Evolutionary conservation across 2,329 filamentous ascomycete genomes (phyloP), one percentile per base, ranked within the genome.

Genomic region (Xylariaceae sp.): DNA sequence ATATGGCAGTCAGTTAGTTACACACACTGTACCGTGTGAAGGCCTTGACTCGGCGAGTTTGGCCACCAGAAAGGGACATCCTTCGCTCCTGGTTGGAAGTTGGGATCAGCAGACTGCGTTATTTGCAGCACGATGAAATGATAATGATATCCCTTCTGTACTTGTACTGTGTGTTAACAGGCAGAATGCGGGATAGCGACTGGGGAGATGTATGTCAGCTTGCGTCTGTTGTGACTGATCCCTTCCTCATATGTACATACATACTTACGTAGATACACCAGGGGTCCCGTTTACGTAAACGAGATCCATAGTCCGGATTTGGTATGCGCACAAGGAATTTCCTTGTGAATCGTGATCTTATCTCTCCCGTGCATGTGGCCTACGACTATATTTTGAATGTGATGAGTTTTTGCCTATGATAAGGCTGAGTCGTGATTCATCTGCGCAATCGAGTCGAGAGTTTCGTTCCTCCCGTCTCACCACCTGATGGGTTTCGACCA

Each of bases 81-180:
- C 36, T 29, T 40, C 32, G 26, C 19, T 15, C n/a, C 5, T 3
- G 15, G 11, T 27, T n/a, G 23, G 37, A 46, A 31, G 44, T 46
- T 44, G 37, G 38, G 44, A 46, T 46, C 44, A 36, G 17, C 37
- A 34, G 23, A 27, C 21, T 31, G 26, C 18, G 12, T 40, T 46
- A 27, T 34, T 40, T 24, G 11, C 11, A 7, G 7, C 21, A 24
- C 36, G 37, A 34, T 43, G 43, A 43, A 43, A 43, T 46, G 43
- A 34, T 26, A 21, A 26, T 38, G 19, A 11, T 27, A 32, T 14
- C 26, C 35, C 23, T 32, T 24, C 38, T 17, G 33, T 32, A 6
- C 7, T 7, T 6, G 6, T 24, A 24, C 11, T 24, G 21, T 7
- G 11, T 6, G 21, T 24, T 24, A 24, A 6, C n/a, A n/a, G n/a